These are phyloP conservation scores for Phaeophleospora eucalypticola DNA, from an alignment of 2,329 filamentous ascomycete genomes.

Conservation along the genomic window DNA sequence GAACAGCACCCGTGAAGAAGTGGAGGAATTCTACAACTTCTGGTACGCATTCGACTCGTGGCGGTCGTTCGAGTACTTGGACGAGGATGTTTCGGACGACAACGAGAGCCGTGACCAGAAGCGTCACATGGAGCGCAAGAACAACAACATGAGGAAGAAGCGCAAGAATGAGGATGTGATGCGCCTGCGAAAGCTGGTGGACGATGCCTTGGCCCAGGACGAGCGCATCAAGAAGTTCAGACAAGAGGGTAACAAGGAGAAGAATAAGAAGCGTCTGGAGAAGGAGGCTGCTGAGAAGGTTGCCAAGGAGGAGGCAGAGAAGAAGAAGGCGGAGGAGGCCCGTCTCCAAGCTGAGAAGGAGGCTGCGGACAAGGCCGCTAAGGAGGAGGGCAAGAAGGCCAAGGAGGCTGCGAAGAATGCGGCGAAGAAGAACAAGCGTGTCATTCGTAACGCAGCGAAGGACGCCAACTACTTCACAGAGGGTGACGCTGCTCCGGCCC, in stretches of 20 bases:
- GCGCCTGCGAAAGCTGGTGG: conserved; percentile 83
- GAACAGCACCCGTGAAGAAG: conserved; percentile 79
- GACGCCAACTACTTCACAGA: conserved; percentile 91
- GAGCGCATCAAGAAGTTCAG: conserved; percentile 98
- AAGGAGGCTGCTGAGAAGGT: conserved; percentile 89
- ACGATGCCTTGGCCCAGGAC: conserved; percentile 77
- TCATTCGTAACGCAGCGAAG: conserved; percentile 89
- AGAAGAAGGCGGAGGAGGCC: conserved; percentile 79
- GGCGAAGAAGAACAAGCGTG: conserved; percentile 99
- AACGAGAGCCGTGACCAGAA: conserved; percentile 99
- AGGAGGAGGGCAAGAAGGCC: conserved; percentile 84
- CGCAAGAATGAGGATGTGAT: conserved; percentile 97
- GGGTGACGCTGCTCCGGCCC: conserved; percentile 66
- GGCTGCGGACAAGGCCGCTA: conserved; percentile 76
- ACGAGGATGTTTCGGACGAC: conserved; percentile 98
- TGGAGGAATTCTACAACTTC: conserved; percentile 98
- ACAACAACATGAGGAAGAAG: conserved; percentile 95
- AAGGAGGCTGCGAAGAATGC: conserved; percentile 99
- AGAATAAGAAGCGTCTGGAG: conserved; percentile 91
- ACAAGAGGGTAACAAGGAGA: conserved; percentile 83
- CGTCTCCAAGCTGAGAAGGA: conserved; percentile 44
- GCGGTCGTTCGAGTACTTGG: conserved; percentile 95
- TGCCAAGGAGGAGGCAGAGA: conserved; percentile 76
- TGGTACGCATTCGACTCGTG: conserved; percentile 99
- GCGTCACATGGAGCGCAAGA: conserved; percentile 97